Evolutionary conservation across 768 basidiomycete species (phyloP).

Genomic region (Mycena rebaudengoi): DNA sequence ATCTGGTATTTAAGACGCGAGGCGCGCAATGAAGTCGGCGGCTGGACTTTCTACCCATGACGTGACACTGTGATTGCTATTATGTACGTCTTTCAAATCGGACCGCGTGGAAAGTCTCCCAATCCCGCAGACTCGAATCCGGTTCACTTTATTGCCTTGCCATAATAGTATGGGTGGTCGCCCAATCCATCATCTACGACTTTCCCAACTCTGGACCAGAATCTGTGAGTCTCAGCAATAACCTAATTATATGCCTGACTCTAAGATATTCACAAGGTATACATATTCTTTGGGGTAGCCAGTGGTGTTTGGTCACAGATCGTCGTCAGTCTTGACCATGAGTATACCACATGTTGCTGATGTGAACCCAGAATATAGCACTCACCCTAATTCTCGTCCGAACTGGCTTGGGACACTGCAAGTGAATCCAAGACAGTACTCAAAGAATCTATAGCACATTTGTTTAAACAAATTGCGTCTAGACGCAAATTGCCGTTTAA

Average conservation of each 20-base stretch:
- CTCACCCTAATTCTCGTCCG: constrained; percentile 18
- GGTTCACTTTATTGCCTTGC: constrained; percentile 1
- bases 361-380: constrained; percentile 4
- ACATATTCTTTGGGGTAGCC: constrained; percentile 13
- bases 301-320: constrained; percentile 11
- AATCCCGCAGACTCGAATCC: constrained; percentile 5
- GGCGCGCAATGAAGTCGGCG: not conserved
- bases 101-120: not conserved
- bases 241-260: not conserved
- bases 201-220: constrained; percentile 12
- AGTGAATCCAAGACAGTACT: not conserved
- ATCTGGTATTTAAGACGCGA: constrained; percentile 12
- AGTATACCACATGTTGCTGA: not conserved
- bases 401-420: not conserved
- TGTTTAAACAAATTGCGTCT: too few species aligned
- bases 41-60: not conserved
- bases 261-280: constrained; percentile 1
- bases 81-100: not conserved
- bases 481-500: too few species aligned
- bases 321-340: constrained; percentile 5
- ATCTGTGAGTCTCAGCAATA: constrained; percentile 10
- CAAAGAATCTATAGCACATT: too few species aligned
- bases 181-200: constrained; percentile 11
- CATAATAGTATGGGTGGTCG: constrained; percentile 4
- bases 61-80: constrained; percentile 8